A percentile compares a stretch with the other conserved stretches of the same genome.
These are phyloP conservation scores for Triticum timopheevii DNA, from an alignment of 176 grass and related monocot genomes.

Conservation along the genomic window DNA sequence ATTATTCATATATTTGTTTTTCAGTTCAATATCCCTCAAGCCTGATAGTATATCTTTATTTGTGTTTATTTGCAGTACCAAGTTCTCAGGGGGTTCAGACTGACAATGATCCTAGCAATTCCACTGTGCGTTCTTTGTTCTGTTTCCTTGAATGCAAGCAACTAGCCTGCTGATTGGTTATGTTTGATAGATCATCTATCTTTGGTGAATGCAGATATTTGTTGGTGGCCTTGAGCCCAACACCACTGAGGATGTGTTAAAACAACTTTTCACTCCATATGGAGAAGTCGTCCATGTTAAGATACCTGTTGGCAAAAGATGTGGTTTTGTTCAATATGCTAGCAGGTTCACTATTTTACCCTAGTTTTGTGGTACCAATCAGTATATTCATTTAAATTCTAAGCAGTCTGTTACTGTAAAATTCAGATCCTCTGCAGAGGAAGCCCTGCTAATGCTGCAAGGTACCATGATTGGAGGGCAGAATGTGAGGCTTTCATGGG, in stretches of 20 bases:
- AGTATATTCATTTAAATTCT: not conserved
- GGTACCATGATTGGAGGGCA: conserved; percentile 81
- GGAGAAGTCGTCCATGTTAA: conserved; percentile 94
- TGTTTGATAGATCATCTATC: too few relatives aligned
- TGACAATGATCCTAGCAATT: conserved; percentile 97
- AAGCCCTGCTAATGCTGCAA: conserved; percentile 72
- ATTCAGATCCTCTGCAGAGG: conserved; percentile 71
- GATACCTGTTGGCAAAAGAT: conserved; percentile 90
- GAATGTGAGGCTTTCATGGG: conserved; percentile 95
- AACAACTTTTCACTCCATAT: conserved; percentile 70
- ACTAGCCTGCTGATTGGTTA: too few relatives aligned
- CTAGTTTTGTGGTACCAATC: not conserved
- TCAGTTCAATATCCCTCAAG: too few relatives aligned
- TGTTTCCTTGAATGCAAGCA: conserved; percentile 7
- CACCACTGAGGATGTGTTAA: conserved; percentile 75
- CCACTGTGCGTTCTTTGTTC: conserved; percentile 85
- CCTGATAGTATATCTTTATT: not conserved
- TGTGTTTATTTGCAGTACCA: conserved; percentile 75
- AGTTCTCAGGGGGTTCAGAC: conserved; percentile 72
- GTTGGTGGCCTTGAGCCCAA: conserved; percentile 89
- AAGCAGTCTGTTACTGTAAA: not conserved
- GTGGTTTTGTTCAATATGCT: conserved; percentile 90
- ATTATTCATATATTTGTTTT: not conserved
- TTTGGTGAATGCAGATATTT: conserved; percentile 57
- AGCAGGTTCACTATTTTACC: conserved; percentile 52